Conservation (phyloP, 129 eudicot species). For the Tagetes erecta region DNA sequence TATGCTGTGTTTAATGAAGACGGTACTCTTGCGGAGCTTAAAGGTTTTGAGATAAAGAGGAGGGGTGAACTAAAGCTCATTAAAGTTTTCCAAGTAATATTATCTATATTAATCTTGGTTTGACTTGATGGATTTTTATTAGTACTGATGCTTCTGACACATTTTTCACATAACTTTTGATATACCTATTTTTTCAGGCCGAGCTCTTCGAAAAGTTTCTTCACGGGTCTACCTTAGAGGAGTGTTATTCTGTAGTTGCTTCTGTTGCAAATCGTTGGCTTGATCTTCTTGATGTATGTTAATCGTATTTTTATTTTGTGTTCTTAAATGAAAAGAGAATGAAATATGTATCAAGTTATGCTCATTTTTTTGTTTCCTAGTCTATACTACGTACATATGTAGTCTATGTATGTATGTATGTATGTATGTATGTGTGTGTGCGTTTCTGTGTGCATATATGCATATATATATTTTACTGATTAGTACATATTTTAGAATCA, state of each 20-base stretch:
- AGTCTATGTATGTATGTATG: not conserved
- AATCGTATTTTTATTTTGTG: constrained; percentile 8
- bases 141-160: not conserved
- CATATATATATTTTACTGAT: not conserved
- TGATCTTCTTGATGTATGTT: constrained; percentile 96
- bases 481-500: constrained; percentile 61
- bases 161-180: constrained; percentile 24
- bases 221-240: constrained; percentile 90
- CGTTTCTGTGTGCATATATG: not conserved
- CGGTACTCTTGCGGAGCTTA: constrained; percentile 98
- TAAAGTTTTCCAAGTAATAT: constrained; percentile 92
- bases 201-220: constrained; percentile 98
- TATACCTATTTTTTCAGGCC: constrained; percentile 60
- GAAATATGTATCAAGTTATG: not conserved
- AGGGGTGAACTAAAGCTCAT: constrained; percentile 99
- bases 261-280: constrained; percentile 99
- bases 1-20: constrained; percentile 99
- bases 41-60: constrained; percentile 98
- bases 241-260: constrained; percentile 96
- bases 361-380: no score
- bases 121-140: constrained; percentile 5
- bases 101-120: constrained; percentile 7
- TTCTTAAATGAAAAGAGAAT: not conserved
- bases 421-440: not conserved
- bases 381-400: no score